Conservation (phyloP, 345 rosid species). For the Gossypium thurberi region DNA sequence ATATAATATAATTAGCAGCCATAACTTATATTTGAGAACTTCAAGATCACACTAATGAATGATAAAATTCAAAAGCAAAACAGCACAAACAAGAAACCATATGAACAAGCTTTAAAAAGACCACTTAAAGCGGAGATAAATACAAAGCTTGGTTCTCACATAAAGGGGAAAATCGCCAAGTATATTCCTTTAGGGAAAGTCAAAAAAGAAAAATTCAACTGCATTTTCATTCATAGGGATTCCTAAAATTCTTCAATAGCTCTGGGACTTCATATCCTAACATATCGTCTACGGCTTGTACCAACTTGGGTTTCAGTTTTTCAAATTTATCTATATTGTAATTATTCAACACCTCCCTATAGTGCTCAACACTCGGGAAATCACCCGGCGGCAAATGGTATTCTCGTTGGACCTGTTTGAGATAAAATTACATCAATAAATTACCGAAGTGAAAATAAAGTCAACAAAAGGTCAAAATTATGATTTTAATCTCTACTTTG, state of each 20-base stretch:
- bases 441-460: too few relatives aligned
- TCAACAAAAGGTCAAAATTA: too few relatives aligned
- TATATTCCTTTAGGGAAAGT: neutral
- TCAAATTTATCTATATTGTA: conserved; percentile 79
- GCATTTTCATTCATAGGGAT: conserved; percentile 53
- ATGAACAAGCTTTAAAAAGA: neutral
- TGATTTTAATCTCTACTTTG: too few relatives aligned
- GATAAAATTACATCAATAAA: too few relatives aligned
- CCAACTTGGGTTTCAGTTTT: conserved; percentile 79
- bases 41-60: neutral
- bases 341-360: conserved; percentile 56
- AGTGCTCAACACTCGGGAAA: conserved; percentile 78
- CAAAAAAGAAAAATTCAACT: neutral
- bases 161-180: neutral
- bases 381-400: conserved; percentile 75
- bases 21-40: too few relatives aligned
- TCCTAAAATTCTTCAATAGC: conserved; percentile 71
- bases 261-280: conserved; percentile 83
- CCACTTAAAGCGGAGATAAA: neutral
- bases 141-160: neutral
- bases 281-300: conserved; percentile 90
- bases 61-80: neutral
- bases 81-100: neutral
- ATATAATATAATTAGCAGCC: too few relatives aligned
- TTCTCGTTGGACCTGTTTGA: conserved; percentile 71